Evolutionary conservation across 148 eudicot genomes (phyloP).

Genomic region (Oxyria digyna): DNA sequence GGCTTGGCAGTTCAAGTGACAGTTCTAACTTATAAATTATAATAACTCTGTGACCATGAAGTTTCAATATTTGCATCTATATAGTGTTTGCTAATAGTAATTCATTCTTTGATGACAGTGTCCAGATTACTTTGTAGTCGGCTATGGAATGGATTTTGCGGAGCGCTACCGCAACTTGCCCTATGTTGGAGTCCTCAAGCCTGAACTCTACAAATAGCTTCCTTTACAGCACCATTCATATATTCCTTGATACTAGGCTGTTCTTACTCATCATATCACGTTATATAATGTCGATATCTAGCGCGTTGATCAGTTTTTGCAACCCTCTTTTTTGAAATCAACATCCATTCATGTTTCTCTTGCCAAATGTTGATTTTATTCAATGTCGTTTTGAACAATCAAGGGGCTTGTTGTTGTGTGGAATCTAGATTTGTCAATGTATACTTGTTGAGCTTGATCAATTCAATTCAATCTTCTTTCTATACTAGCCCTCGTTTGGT

Average conservation of each 20-base stretch:
- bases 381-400: not conserved
- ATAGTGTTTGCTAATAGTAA: not conserved
- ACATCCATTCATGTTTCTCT: not conserved
- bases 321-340: not conserved
- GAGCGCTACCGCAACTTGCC: constrained; percentile 84
- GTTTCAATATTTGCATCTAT: not conserved
- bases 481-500: no score
- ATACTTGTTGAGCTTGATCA: no score
- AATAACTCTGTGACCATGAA: no score
- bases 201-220: constrained; percentile 40
- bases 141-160: constrained; percentile 81
- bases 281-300: not conserved
- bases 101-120: constrained; percentile 34
- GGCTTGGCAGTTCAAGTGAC: no score
- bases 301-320: not conserved
- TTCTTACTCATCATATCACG: not conserved
- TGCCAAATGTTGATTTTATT: not conserved
- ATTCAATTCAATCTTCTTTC: no score
- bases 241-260: not conserved
- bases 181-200: constrained; percentile 77
- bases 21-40: no score
- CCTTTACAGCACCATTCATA: not conserved
- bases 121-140: constrained; percentile 73
- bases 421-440: not conserved
- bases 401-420: not conserved